Base-by-base conservation (phyloP, 2,329 filamentous ascomycete species). In the Fusarium nurragi region DNA sequence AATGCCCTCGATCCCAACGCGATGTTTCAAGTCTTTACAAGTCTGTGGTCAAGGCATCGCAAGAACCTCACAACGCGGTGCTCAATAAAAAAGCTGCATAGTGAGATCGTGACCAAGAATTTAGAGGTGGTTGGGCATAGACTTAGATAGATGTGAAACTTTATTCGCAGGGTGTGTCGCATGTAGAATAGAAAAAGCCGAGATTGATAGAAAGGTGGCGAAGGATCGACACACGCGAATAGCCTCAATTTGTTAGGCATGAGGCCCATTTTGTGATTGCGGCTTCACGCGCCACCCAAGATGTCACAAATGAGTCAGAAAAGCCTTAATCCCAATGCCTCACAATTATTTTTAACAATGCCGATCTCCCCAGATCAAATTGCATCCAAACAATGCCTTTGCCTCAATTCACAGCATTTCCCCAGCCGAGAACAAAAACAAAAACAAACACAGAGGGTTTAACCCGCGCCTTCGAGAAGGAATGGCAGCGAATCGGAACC, bases 401-500 rank as follows among this genome's bases (percentile, higher is more conserved):
- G 59, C 59, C 59, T 56, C 56, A 30, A 37, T 38, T 44, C 9
- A 34, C 18, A 41, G 30, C 22, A 16, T 44, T 23, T 45, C n/a
- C 25, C 16, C 30, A 34, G 18, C 16, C 46, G 14, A 45, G 38
- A 14, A 25, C 19, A 25, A 54, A 34, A 28, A 41, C 41, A 34
- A 28, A 36, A 34, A 46, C 26, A 19, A 19, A 16, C n/a, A 37
- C 22, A 11, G 32, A 30, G 4, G 22, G 9, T 9, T 47, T 37
- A 47, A 22, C 48, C 48, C 14, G 45, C 36, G 54, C 41, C 64
- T 64, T 57, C 30, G 48, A 51, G 50, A 43, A 50, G 48, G 38
- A 26, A 21, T 22, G 38, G 32, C 26, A 68, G 41, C 65, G 65
- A 68, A 68, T 68, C 65, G 65, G 60, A 68, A 44, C 38, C 43